Base-by-base conservation (phyloP, 345 rosid genomes). In the Citrus hindsii region DNA sequence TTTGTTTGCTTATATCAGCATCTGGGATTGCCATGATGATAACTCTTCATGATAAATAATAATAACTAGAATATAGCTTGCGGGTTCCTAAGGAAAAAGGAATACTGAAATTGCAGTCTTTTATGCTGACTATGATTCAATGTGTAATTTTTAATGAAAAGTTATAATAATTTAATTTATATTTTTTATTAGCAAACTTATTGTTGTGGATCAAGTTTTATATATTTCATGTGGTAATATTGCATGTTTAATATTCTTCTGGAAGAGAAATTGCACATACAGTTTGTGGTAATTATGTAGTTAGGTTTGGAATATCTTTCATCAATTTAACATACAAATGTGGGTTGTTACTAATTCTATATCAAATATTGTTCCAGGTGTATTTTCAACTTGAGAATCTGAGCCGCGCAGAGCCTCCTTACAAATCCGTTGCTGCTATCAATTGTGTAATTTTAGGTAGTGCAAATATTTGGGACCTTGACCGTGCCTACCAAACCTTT, bases 401-500 rank as follows among this genome's bases (percentile, higher is more conserved):
- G 88, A 91, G 91, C 75, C 80, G 60, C 66, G 92, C 90, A 67
- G 89, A 94, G 25, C 88, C 88, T 66, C 97, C 97, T 48, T 90
- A 90, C 85, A 96, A 92, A 85, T 96, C 99, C 64, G 92, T 94
- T 69, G 93, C 97, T 87, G 98, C 97, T 80, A 79, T 96, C 65
- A 96, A 96, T 82, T 96, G 98, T 90, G 77, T 96, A 75, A 84
- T 96, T 83, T 84, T 92, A 74, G 99, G 99, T 60, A 94, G 97
- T 78, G 98, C 98, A 82, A 90, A 90, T 85, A 88, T 86, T 84
- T 94, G 99, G 99, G 99, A 96, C 77, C 87, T 94, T 35, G 95
- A 91, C 69, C 98, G 98, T 78, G 97, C 99, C 73, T 94, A 94
- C 76, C 94, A 94, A 84, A 96, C 98, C n/a, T 92, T 96, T 85